Conservation (phyloP, 768 basidiomycete species). For the Boletus rubroflammeus region DNA sequence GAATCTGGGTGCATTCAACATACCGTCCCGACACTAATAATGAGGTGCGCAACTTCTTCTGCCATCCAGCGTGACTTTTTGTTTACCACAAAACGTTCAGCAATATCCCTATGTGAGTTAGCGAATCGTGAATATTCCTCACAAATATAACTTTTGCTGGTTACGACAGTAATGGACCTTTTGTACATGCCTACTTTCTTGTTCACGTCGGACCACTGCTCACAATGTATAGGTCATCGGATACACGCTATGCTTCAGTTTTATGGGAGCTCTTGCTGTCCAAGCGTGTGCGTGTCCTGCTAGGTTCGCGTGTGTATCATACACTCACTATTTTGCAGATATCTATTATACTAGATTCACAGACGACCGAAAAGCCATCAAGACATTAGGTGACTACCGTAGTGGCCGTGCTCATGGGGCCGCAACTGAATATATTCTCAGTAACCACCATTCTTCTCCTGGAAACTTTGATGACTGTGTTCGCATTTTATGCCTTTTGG, state of each 20-base stretch:
- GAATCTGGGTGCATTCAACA: background rate
- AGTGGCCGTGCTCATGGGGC: background rate
- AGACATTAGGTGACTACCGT: slow-evolving; percentile 2
- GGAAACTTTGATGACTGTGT: slow-evolving; percentile 6
- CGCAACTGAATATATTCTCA: background rate
- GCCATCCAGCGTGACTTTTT: too few species aligned
- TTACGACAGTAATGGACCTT: background rate
- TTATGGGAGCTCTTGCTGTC: slow-evolving; percentile 11
- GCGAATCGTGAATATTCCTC: background rate
- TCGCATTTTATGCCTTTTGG: slow-evolving; percentile 14
- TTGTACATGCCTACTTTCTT: background rate
- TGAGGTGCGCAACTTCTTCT: background rate
- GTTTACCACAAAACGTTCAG: background rate
- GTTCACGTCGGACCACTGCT: background rate
- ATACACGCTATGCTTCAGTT: slow-evolving; percentile 8
- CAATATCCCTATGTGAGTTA: background rate
- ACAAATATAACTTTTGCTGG: background rate
- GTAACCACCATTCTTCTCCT: slow-evolving; percentile 9
- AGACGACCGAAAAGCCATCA: slow-evolving; percentile 12
- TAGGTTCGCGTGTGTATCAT: too few species aligned
- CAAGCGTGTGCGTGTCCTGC: slow-evolving; percentile 5
- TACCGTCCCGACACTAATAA: background rate
- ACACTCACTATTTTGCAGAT: slow-evolving; percentile 1
- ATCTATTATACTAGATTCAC: slow-evolving; percentile 19
- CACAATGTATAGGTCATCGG: slow-evolving; percentile 8